Conservation (phyloP, 2,329 filamentous ascomycete genomes). For the Fusarium newnesense region DNA sequence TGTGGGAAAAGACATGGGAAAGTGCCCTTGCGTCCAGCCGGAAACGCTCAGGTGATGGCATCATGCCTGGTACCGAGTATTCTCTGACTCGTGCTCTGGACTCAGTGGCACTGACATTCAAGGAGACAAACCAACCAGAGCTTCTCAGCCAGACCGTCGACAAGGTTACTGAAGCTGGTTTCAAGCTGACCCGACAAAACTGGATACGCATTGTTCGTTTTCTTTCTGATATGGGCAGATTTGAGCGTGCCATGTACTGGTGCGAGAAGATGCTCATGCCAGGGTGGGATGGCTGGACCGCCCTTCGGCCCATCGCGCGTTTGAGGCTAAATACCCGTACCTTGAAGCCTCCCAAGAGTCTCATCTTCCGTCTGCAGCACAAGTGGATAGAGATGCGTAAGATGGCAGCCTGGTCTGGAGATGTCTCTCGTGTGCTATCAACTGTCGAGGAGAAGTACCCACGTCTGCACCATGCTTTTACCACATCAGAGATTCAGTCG, state of each 20-base stretch:
- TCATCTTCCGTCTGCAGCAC: conserved; percentile 60
- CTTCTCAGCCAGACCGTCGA: conserved; percentile 63
- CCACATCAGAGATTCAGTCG: conserved; percentile 45
- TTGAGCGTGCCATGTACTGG: conserved; percentile 74
- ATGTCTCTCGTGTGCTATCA: conserved; percentile 53
- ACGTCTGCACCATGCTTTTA: conserved; percentile 54
- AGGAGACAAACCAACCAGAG: conserved; percentile 53
- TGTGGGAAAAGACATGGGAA: conserved; percentile 64
- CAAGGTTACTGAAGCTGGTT: conserved; percentile 72
- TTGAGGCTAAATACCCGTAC: conserved; percentile 50
- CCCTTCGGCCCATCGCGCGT: conserved; percentile 40
- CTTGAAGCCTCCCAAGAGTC: conserved; percentile 48
- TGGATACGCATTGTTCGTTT: conserved; percentile 83
- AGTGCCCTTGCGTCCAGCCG: conserved; percentile 56
- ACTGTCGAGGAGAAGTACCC: conserved; percentile 55
- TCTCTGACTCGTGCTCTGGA: conserved; percentile 61
- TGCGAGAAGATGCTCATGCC: conserved; percentile 85
- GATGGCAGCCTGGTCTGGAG: conserved; percentile 59
- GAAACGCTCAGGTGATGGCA: conserved; percentile 33
- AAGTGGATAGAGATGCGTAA: conserved; percentile 62
- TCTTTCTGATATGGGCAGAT: conserved; percentile 69
- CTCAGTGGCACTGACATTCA: conserved; percentile 59
- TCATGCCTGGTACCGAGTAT: conserved; percentile 63
- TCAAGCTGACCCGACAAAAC: conserved; percentile 77
- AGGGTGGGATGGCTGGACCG: conserved; percentile 78